Conservation (phyloP, 2,329 filamentous ascomycete species). For the Aspergillus uvarum region DNA sequence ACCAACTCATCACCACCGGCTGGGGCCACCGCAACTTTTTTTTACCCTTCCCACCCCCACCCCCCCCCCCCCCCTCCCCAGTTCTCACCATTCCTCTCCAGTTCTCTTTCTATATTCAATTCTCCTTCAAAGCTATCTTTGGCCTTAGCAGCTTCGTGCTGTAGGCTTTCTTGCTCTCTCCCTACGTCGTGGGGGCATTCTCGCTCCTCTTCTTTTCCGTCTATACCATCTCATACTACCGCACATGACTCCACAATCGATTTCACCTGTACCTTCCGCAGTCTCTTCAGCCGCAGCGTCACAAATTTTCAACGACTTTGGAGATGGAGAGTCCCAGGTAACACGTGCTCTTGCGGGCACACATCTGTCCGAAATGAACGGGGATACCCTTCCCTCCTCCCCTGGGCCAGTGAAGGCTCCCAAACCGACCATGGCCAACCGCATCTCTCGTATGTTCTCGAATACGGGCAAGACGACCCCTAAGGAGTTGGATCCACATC, state of each 20-base stretch:
- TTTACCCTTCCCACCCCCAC: conserved; percentile 15
- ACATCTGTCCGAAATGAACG: conserved; percentile 40
- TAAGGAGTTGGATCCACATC: conserved; percentile 33
- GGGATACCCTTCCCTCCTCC: conserved; percentile 33
- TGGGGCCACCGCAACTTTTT: conserved; percentile 22
- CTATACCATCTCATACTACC: conserved; percentile 24
- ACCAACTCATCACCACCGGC: conserved; percentile 12
- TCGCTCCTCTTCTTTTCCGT: conserved; percentile 24
- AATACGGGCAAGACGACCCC: conserved; percentile 38
- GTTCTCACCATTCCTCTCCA: neutral
- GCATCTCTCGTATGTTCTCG: conserved; percentile 49
- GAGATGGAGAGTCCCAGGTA: conserved; percentile 44
- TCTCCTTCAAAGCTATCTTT: conserved; percentile 13
- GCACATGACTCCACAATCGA: conserved; percentile 44
- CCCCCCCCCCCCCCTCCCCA: conserved; percentile 4
- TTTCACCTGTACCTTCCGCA: conserved; percentile 46
- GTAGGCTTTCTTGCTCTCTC: conserved; percentile 21
- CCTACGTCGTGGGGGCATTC: conserved; percentile 24
- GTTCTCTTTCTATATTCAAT: conserved; percentile 6
- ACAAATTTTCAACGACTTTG: conserved; percentile 39
- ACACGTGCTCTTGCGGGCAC: conserved; percentile 46
- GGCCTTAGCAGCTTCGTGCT: conserved; percentile 29
- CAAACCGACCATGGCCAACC: conserved; percentile 46
- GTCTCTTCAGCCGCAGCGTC: conserved; percentile 44
- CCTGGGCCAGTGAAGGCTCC: conserved; percentile 33